A percentile compares a stretch with the other conserved stretches of the same genome.
Conservation (phyloP, 1,284 basidiomycete species). For the Trichosporon coremiiforme region DNA sequence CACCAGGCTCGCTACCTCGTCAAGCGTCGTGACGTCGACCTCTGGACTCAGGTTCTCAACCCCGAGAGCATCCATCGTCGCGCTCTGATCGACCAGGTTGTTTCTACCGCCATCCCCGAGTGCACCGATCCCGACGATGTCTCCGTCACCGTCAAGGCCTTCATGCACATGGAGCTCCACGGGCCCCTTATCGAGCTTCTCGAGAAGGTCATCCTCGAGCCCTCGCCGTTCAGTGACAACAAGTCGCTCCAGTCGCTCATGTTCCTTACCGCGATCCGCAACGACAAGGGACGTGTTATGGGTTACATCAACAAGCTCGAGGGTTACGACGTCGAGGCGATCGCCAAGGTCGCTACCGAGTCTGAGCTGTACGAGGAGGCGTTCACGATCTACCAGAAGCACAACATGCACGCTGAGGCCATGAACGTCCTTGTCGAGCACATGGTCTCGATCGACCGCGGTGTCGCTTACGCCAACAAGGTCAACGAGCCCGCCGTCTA, state of each 20-base stretch:
- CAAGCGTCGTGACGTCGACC: slow-evolving; percentile 90
- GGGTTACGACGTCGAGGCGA: slow-evolving; percentile 92
- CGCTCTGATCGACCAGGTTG: slow-evolving; percentile 92
- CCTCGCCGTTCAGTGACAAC: slow-evolving; percentile 97
- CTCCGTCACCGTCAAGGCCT: slow-evolving; percentile 97
- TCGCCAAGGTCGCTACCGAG: slow-evolving; percentile 95
- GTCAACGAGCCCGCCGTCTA: slow-evolving; percentile 96
- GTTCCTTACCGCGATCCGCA: slow-evolving; percentile 92
- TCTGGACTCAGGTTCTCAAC: slow-evolving; percentile 94
- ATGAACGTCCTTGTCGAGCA: slow-evolving; percentile 99
- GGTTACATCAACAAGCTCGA: slow-evolving; percentile 97
- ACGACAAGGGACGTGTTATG: slow-evolving; percentile 98
- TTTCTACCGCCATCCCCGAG: slow-evolving; percentile 93
- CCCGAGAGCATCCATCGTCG: slow-evolving; percentile 90
- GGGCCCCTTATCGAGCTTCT: slow-evolving; percentile 96
- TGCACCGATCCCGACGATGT: slow-evolving; percentile 98
- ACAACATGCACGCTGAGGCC: slow-evolving; percentile 87
- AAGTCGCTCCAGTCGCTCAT: slow-evolving; percentile 92
- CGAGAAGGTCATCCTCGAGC: slow-evolving; percentile 98
- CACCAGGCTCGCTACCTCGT: slow-evolving; percentile 98
- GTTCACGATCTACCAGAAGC: slow-evolving; percentile 93
- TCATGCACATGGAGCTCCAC: slow-evolving; percentile 95
- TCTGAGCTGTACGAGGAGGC: slow-evolving; percentile 97
- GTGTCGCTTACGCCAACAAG: slow-evolving; percentile 93
- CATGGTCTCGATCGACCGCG: slow-evolving; percentile 96